These are phyloP conservation scores for Orbilia ellipsospora DNA, from an alignment of 2,329 filamentous ascomycete genomes.

Conservation along the genomic window DNA sequence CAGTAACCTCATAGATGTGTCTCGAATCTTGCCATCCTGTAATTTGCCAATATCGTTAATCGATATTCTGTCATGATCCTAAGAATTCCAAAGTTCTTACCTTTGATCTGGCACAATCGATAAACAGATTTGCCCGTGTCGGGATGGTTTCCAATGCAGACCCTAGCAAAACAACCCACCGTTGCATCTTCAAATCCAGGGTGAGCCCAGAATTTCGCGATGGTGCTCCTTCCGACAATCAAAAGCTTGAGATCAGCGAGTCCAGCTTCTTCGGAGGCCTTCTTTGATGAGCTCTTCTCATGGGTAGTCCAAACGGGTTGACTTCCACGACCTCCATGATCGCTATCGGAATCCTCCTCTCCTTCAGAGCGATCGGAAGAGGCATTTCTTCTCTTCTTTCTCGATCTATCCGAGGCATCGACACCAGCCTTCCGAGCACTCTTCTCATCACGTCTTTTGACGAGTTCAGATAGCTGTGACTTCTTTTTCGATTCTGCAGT, in stretches of 20 bases:
- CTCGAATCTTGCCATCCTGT: conserved; percentile 48
- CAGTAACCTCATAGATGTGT: conserved; percentile 36
- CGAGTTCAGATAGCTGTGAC: conserved; percentile 57
- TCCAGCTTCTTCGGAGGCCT: conserved; percentile 53
- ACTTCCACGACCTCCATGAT: conserved; percentile 46
- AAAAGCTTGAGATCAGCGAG: conserved; percentile 63
- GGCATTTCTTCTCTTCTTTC: conserved; percentile 56
- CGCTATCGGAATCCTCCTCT: conserved; percentile 56
- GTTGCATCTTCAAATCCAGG: conserved; percentile 87
- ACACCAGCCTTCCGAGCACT: conserved; percentile 57
- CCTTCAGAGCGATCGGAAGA: conserved; percentile 54
- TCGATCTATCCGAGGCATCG: conserved; percentile 44
- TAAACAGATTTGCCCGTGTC: conserved; percentile 78
- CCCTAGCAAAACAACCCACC: conserved; percentile 79
- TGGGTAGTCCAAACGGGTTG: conserved; percentile 37
- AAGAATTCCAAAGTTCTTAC: conserved; percentile 64
- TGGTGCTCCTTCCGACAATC: conserved; percentile 83
- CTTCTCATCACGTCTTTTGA: conserved; percentile 57
- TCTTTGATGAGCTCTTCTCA: conserved; percentile 47
- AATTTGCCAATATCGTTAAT: background rate
- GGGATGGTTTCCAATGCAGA: conserved; percentile 82
- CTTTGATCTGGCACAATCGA: conserved; percentile 87
- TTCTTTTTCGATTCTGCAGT: conserved; percentile 58
- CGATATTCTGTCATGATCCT: background rate
- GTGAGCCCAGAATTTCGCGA: conserved; percentile 91